Evolutionary conservation across 2,329 filamentous ascomycete genomes (phyloP).

Genomic region (Nannizziopsis barbatae): DNA sequence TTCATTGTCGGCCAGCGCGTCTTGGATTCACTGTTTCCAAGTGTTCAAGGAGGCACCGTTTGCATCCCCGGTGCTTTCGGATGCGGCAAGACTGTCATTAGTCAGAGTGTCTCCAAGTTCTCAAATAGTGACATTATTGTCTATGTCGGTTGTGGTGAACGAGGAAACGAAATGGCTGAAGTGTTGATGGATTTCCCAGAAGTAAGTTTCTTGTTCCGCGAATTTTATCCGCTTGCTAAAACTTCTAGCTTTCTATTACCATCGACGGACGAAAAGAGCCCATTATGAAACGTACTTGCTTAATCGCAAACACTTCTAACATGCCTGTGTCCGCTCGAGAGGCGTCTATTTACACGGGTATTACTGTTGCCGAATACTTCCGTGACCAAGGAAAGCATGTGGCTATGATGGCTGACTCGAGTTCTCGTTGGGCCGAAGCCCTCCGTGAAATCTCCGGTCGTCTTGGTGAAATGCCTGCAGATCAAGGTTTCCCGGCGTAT

Average conservation of each 20-base stretch:
- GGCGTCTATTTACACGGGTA: slow-evolving; percentile 96
- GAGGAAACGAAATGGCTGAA: slow-evolving; percentile 99
- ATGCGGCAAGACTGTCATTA: slow-evolving; percentile 98
- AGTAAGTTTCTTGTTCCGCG: slow-evolving; percentile 28
- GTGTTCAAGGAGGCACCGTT: slow-evolving; percentile 92
- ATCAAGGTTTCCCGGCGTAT: slow-evolving; percentile 98
- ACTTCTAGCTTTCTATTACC: slow-evolving; percentile 64
- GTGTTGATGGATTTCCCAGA: slow-evolving; percentile 99
- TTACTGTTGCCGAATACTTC: slow-evolving; percentile 93
- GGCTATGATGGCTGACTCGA: slow-evolving; percentile 99
- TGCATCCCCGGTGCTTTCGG: slow-evolving; percentile 98
- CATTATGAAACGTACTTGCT: slow-evolving; percentile 98
- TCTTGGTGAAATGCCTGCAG: slow-evolving; percentile 98
- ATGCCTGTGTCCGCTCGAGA: slow-evolving; percentile 98
- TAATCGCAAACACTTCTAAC: slow-evolving; percentile 99
- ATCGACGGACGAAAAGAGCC: slow-evolving; percentile 90
- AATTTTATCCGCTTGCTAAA: neutral
- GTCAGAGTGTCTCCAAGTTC: slow-evolving; percentile 97
- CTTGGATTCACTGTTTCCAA: slow-evolving; percentile 88
- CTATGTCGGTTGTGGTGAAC: slow-evolving; percentile 87
- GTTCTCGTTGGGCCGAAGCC: slow-evolving; percentile 96
- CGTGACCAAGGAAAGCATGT: slow-evolving; percentile 93
- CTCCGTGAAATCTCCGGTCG: slow-evolving; percentile 97
- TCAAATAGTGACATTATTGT: slow-evolving; percentile 99
- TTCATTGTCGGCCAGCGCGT: slow-evolving; percentile 97